Conservation (phyloP, 495 filamentous ascomycete species). For the Daldinia vernicosa region DNA sequence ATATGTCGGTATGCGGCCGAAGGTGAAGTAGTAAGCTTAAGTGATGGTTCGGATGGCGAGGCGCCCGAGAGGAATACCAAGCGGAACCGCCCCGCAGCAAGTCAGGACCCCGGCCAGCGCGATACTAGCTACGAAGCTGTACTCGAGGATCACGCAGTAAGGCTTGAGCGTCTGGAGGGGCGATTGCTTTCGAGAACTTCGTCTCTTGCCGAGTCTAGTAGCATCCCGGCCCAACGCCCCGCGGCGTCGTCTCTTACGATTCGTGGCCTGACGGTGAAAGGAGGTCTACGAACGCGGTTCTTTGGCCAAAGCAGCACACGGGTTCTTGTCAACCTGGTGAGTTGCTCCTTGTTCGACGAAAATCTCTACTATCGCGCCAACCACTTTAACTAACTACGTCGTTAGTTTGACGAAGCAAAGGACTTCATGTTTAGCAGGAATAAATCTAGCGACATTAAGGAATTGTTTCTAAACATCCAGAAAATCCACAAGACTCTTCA, state of each 20-base stretch:
- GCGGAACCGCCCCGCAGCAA: conserved; percentile 36
- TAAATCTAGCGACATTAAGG: conserved; percentile 40
- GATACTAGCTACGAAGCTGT: conserved; percentile 27
- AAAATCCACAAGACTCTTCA: conserved; percentile 47
- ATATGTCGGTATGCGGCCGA: conserved; percentile 49
- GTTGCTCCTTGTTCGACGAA: conserved; percentile 8
- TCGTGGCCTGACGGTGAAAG: conserved; percentile 49
- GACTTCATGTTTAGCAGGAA: conserved; percentile 47
- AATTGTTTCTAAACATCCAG: conserved; percentile 45
- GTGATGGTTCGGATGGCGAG: conserved; percentile 51
- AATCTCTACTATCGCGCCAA: neutral
- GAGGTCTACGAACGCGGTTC: conserved; percentile 45
- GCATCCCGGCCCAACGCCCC: conserved; percentile 27
- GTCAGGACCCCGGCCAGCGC: conserved; percentile 28
- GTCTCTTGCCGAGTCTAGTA: conserved; percentile 31
- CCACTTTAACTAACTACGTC: conserved; percentile 14
- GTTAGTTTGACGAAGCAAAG: conserved; percentile 52
- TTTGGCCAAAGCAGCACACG: conserved; percentile 47
- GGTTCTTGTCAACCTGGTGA: conserved; percentile 51
- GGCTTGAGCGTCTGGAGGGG: conserved; percentile 49
- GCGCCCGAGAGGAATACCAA: conserved; percentile 45
- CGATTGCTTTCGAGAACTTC: conserved; percentile 41
- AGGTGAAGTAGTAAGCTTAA: conserved; percentile 44
- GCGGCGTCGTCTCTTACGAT: conserved; percentile 44
- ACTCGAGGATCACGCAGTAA: conserved; percentile 46